Percentiles rank a stretch among this genome's conserved stretches.
Conservation (phyloP, 2,329 filamentous ascomycete genomes). For the Colletotrichum graminicola region DNA sequence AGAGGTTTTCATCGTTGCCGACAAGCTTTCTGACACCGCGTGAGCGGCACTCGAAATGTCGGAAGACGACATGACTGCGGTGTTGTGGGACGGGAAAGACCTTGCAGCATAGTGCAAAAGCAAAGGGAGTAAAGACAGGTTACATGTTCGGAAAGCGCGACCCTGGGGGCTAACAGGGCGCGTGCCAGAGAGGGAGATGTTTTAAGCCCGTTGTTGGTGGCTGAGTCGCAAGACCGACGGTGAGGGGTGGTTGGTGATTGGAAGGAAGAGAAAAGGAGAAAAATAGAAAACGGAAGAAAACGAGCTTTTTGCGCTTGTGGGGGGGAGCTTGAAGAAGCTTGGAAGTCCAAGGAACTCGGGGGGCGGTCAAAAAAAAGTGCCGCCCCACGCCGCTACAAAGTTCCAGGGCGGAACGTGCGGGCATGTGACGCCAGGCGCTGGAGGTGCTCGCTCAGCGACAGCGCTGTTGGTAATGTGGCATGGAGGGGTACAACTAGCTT, state of each 20-base stretch:
- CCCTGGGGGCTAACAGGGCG: conserved; percentile 28
- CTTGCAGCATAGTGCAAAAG: conserved; percentile 41
- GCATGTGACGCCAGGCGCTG: conserved; percentile 33
- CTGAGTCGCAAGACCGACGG: conserved; percentile 34
- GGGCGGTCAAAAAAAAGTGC: conserved; percentile 37
- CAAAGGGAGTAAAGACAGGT: conserved; percentile 33
- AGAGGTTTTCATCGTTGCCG: conserved; percentile 49
- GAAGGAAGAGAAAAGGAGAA: conserved; percentile 34
- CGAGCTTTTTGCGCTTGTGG: conserved; percentile 28
- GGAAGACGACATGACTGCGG: conserved; percentile 55
- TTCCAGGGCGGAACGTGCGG: conserved; percentile 20
- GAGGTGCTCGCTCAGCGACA: not conserved
- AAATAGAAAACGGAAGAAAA: conserved; percentile 32
- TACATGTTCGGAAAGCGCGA: conserved; percentile 36
- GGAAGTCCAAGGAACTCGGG: conserved; percentile 28
- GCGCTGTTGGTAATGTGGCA: conserved; percentile 15
- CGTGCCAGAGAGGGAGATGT: conserved; percentile 27
- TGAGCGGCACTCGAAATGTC: conserved; percentile 54
- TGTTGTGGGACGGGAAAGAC: conserved; percentile 15
- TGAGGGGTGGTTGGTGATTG: conserved; percentile 35
- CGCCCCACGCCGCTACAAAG: conserved; percentile 33
- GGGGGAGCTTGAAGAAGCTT: conserved; percentile 40
- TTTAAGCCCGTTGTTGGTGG: conserved; percentile 33
- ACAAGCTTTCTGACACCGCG: conserved; percentile 51
- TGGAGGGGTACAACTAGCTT: conserved; percentile 32